Evolutionary conservation across 2,329 filamentous ascomycete genomes (phyloP), one percentile per base, ranked within the genome.

Genomic region (Zymoseptoria passerinii): DNA sequence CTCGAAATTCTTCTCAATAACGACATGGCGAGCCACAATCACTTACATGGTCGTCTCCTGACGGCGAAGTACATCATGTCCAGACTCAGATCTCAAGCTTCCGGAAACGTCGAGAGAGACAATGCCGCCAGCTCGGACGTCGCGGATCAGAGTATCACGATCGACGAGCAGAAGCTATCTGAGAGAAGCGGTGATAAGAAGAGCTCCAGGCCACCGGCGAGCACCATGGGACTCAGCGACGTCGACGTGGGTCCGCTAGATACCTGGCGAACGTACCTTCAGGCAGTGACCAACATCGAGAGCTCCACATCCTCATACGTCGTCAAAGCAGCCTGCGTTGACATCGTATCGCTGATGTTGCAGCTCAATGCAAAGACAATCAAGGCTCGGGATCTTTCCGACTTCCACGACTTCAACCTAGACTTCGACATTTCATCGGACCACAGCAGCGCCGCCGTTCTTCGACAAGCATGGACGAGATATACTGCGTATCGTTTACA

Each of bases 11-110:
- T 65, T 8, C 56, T 66, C 4, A 48, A 49, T 6, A 58, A 28
- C 8, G 52, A 44, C 2, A 48, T 20, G 5, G 48, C 27, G 3
- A 44, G 50, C 18, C 66, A 70, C 29, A 75, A 75, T 52, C 60
- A 58, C 7, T 28, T 68, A 8, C 73, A 74, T 61, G 73, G 73
- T 4, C 44, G 59, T n/a, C 56, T 74, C 9, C 65, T 74, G 4
- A 65, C 60, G 27, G 62, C 62, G 4, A 68, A 62, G 40, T 68
- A 74, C 55, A 20, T 65, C 16, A 50, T 65, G 16, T 48, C 27
- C 28, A 61, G 48, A 50, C 52, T 59, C 27, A 55, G 35, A 13
- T 4, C 16, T 44, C 35, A n/a, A n/a, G 4, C 35, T n/a, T 16
- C 13, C 35, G 13, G 35, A 50, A 52, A 56, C 44, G 55, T 57